These are phyloP conservation scores for Solanum habrochaites DNA, from an alignment of 257 asterid species.

Conservation along the genomic window DNA sequence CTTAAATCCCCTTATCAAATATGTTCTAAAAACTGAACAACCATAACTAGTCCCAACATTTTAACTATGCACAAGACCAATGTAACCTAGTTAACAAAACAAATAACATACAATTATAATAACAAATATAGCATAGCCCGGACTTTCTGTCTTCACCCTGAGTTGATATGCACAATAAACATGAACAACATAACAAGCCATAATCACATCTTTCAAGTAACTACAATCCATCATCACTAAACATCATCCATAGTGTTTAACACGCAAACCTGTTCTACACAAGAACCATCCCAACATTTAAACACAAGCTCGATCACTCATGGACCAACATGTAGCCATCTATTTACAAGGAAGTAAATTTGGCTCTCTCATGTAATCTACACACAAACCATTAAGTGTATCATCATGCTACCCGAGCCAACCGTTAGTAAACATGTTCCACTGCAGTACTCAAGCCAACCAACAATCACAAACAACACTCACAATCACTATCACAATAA, in stretches of 20 bases:
- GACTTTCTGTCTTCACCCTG: neutral
- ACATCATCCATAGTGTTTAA: neutral
- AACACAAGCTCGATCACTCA: neutral
- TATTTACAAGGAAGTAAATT: neutral
- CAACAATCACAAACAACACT: neutral
- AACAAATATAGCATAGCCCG: neutral
- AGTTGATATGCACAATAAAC: neutral
- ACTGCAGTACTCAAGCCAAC: neutral
- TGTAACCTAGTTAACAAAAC: neutral
- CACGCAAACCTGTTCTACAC: neutral
- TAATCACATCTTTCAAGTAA: neutral
- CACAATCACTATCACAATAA: neutral
- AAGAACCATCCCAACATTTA: neutral
- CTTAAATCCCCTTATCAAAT: neutral
- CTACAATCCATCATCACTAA: neutral
- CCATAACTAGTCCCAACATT: neutral
- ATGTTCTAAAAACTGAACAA: neutral
- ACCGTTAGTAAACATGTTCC: neutral
- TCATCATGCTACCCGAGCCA: rapidly evolving
- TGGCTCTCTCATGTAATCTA: neutral
- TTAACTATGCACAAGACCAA: neutral
- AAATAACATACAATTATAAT: no score
- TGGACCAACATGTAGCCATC: neutral
- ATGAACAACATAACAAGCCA: neutral
- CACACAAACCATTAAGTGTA: neutral